Percentiles rank a stretch among this genome's conserved stretches.
phyloP scores from a whole-genome alignment of 768 basidiomycete genomes.

The Paxillus rubicundulus region DNA sequence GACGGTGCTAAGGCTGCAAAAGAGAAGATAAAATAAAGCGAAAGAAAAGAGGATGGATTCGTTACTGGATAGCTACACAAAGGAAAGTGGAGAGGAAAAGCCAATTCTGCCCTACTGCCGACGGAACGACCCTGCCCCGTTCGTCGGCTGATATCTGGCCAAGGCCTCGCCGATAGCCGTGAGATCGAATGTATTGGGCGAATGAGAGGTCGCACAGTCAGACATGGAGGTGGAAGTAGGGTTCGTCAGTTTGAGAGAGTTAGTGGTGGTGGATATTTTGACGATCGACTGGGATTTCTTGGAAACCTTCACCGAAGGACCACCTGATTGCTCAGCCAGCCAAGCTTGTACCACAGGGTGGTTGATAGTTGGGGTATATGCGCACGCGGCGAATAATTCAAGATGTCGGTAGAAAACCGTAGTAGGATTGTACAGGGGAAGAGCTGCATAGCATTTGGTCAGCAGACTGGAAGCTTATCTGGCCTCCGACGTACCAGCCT shows the following conservation, averaged over 20 bases:
- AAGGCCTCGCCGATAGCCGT: constrained; percentile 23
- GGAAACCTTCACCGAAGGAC: constrained; percentile 7
- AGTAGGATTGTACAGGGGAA: constrained; percentile 55
- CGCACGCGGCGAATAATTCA: constrained; percentile 44
- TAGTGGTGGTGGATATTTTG: constrained; percentile 3
- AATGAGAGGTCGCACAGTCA: constrained; percentile 1
- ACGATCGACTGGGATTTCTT: constrained; percentile 8
- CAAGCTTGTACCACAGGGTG: constrained; percentile 43
- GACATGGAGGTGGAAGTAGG: constrained; percentile 8
- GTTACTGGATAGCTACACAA: neutral
- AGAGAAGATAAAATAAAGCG: neutral
- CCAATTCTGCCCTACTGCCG: neutral
- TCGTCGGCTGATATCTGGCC: constrained; percentile 24
- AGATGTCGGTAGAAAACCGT: constrained; percentile 45
- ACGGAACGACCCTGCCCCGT: constrained; percentile 3
- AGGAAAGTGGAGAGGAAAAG: constrained; percentile 2
- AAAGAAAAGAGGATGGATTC: neutral
- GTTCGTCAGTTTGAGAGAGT: constrained; percentile 12
- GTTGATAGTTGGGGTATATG: constrained; percentile 36
- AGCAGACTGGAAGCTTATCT: neutral
- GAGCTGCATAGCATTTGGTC: constrained; percentile 30
- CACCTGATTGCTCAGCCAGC: constrained; percentile 31
- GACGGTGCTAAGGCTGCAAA: neutral
- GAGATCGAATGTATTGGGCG: constrained; percentile 24
- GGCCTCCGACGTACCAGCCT: constrained; percentile 37